phyloP scores from a whole-genome alignment of 176 grass and related monocot species.

The Carex littledalei region DNA sequence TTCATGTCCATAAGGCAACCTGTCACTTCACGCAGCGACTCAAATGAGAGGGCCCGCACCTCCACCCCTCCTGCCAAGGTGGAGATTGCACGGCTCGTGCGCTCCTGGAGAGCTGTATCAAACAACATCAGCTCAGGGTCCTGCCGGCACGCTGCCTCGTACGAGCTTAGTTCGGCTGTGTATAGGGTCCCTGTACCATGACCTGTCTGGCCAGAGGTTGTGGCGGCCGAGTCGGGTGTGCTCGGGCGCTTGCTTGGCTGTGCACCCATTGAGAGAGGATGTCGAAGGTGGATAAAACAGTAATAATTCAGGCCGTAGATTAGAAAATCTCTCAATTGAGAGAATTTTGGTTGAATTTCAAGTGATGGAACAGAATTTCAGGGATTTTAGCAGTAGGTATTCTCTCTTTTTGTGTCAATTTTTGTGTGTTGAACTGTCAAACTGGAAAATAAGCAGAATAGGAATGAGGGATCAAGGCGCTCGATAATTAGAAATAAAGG shows the following conservation, averaged over 20 bases:
- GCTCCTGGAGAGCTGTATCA: conserved; percentile 74
- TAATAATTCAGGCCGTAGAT: not conserved
- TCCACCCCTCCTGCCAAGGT: conserved; percentile 82
- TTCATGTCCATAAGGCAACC: conserved; percentile 97
- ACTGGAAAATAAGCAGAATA: not conserved
- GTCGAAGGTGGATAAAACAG: not conserved
- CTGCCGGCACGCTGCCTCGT: conserved; percentile 77
- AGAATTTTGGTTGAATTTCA: not conserved
- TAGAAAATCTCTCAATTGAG: not conserved
- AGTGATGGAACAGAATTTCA: not conserved
- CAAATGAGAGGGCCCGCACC: conserved; percentile 68
- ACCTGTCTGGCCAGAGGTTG: not conserved
- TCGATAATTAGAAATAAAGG: not conserved
- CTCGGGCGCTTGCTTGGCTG: conserved; percentile 23
- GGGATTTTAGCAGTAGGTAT: not conserved
- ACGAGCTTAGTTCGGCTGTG: conserved; percentile 59
- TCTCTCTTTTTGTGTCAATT: not conserved
- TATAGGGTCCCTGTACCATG: conserved; percentile 4
- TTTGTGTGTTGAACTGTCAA: not conserved
- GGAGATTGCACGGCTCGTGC: conserved; percentile 77
- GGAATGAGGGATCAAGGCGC: conserved; percentile 15
- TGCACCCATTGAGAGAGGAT: conserved; percentile 23
- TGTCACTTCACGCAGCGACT: conserved; percentile 77
- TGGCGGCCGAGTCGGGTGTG: not conserved
- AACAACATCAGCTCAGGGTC: conserved; percentile 86